Evolutionary conservation across 2,329 filamentous ascomycete species (phyloP), one percentile per base, ranked within the genome.

Genomic region (Davidsoniella virescens): DNA sequence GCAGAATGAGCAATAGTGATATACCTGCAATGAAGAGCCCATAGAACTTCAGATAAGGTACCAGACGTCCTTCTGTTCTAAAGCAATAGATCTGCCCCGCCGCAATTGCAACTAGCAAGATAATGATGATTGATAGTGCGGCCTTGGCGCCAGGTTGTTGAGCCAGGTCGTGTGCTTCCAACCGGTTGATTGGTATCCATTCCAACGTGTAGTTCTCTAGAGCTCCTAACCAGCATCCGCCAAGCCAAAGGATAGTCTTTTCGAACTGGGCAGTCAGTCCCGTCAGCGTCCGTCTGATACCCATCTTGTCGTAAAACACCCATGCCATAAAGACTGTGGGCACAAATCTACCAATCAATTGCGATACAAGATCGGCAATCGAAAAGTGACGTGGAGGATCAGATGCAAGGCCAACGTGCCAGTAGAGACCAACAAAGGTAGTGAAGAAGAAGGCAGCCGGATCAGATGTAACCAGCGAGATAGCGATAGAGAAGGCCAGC

Each of bases 171-270:
- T 93, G 87, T 0, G 82, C 79, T 7, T 85, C 96, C n/a, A 98
- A 72, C 2, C 92, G 82, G 63, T 87, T 79, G 56, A 98, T 92
- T 0, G 92, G 92, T 54, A 98, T 95, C 65, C 85, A 83, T 58
- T 87, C 84, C 59, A 98, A 86, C 0, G 92, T 96, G 65, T 95
- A 93, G 65, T 96, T 96, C 60, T 90, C 90, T 56, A 98, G 67
- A 1, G 86, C 82, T 14, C 88, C 92, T 38, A 95, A 78, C 83
- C 93, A 98, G 60, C 84, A 87, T 6, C 80, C 82, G 1, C 88
- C 88, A 1, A 98, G 70, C 83, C 87, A 96, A 25, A 96, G 71
- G 2, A 96, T 65, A 0, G 87, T 85, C 70, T 94, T 95, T 60
- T 94, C 90, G 41, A 94, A 59, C 61, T 94, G 90, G 0, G 88